These are phyloP conservation scores for Lagenidium giganteum DNA, from an alignment of 352 stramenopile genomes.

Conservation along the genomic window DNA sequence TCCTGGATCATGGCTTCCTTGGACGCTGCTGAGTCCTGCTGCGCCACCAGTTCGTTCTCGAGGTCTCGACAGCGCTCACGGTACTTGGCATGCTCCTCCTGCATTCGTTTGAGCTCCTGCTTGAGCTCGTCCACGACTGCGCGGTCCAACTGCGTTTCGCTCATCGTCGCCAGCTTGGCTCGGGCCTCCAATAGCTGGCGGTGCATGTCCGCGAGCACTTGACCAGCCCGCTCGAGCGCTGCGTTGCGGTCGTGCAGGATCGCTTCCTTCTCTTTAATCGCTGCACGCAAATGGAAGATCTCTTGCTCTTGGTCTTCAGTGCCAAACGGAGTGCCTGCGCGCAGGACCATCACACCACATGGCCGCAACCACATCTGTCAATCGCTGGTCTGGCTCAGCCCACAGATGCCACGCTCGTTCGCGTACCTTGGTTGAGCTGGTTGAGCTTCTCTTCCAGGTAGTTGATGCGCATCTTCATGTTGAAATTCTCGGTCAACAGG, in stretches of 20 bases:
- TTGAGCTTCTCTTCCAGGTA: conserved; percentile 64
- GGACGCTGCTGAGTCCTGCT: too few species aligned
- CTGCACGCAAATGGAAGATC: conserved; percentile 46
- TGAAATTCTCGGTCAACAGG: conserved; percentile 71
- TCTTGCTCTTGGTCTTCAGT: conserved; percentile 65
- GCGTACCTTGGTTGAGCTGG: conserved; percentile 48
- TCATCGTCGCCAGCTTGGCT: too few species aligned
- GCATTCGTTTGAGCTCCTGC: conserved; percentile 26
- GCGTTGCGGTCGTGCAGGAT: conserved; percentile 14
- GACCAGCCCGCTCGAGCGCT: too few species aligned
- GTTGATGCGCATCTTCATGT: conserved; percentile 61
- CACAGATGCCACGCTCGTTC: too few species aligned
- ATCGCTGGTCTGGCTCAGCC: too few species aligned
- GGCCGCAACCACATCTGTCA: too few species aligned
- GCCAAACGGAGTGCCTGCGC: too few species aligned
- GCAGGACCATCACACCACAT: too few species aligned
- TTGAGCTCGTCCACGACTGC: conserved; percentile 58
- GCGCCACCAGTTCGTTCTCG: conserved; percentile 1
- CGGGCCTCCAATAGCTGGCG: too few species aligned
- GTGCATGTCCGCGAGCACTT: too few species aligned
- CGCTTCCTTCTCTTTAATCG: conserved; percentile 28
- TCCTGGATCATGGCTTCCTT: too few species aligned
- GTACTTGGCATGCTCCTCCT: conserved; percentile 19
- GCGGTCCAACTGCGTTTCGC: conserved; percentile 22
- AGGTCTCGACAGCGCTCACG: conserved; percentile 12